Base-by-base conservation (phyloP, 2,329 filamentous ascomycete species). In the Colletotrichum limetticola region DNA sequence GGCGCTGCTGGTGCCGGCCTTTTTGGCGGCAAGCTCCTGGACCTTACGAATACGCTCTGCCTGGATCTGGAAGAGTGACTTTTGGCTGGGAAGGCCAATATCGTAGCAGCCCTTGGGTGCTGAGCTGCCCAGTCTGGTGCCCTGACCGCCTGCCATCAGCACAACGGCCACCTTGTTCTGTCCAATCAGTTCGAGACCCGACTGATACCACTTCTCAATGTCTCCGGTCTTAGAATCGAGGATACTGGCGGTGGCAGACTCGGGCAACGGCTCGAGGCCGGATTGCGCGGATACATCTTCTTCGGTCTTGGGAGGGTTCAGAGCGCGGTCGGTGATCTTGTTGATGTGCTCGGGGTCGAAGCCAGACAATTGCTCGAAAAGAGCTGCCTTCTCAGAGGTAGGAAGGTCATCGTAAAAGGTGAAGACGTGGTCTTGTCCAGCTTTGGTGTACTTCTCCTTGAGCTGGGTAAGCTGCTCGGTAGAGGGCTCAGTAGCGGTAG, bases 91-190 rank as follows among this genome's bases (percentile, higher is more conserved):
- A 70, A 99, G 90, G 22, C 95, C 95, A 82, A 99, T 98, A 81
- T 99, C 93, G 85, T 94, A 99, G 89, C 96, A 98, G 70, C 97
- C 97, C 88, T 99, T 99, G 77, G 97, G 97, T 22, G 93, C 96
- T 70, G 95, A 97, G 87, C 95, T 98, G 77, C 97, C 97, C 75
- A 99, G 86, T 75, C 97, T 91, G 74, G 97, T 99, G 76, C 97
- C 97, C 86, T 99, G 97, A 42, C 97, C 97, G 81, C 97, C 97
- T 71, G 97, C 97, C 94, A 99, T 97, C 79, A 99, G 90, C 64
- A 99, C 95, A 22, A 99, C 97, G 37, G 91, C 88, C 52, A 97
- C 89, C 82, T 94, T 91, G 80, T 94, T 92, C 81, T 94, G 88
- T 61, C 91, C 87, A 72, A 97, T 89, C 52, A 96, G 93, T 81